A percentile compares a stretch with the other conserved stretches of the same genome.
These are phyloP conservation scores for Erodium maritimum DNA, from an alignment of 345 rosid genomes.

Conservation along the genomic window DNA sequence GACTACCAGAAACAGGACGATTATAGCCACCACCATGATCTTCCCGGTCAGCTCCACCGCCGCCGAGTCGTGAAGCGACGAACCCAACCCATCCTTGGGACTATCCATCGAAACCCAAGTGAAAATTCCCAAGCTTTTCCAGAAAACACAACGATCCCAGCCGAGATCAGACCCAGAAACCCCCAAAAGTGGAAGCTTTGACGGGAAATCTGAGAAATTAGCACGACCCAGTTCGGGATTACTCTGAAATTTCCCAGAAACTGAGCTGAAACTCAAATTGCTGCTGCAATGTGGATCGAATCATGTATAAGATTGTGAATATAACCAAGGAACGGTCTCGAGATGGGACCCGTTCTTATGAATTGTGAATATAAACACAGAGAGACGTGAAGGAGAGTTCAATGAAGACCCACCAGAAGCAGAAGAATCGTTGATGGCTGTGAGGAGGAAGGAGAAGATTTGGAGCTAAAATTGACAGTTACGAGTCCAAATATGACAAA, in stretches of 20 bases:
- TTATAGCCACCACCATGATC: slow-evolving; percentile 52
- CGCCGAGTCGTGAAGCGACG: slow-evolving; percentile 17
- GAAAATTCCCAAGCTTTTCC: background rate
- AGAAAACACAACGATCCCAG: background rate
- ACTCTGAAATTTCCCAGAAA: background rate
- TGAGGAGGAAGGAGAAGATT: background rate
- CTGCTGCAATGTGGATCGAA: no score
- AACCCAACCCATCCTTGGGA: slow-evolving; percentile 13
- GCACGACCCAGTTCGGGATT: slow-evolving; percentile 9
- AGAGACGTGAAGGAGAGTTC: no score
- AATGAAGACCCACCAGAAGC: background rate
- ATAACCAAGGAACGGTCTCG: no score
- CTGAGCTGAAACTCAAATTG: background rate
- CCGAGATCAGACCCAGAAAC: background rate
- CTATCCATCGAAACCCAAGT: slow-evolving; percentile 27
- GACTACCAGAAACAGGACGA: slow-evolving; percentile 53
- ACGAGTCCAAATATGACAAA: background rate
- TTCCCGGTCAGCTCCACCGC: slow-evolving; percentile 51
- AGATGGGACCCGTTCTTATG: background rate
- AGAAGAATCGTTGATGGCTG: background rate
- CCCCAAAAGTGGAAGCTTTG: background rate
- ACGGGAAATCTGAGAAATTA: background rate
- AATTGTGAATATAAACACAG: no score
- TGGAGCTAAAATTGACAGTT: background rate
- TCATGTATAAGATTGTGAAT: no score